Percentiles rank a stretch among this genome's conserved stretches.
Conservation (phyloP, 768 basidiomycete genomes). For the Neoboletus subvelutipes region DNA sequence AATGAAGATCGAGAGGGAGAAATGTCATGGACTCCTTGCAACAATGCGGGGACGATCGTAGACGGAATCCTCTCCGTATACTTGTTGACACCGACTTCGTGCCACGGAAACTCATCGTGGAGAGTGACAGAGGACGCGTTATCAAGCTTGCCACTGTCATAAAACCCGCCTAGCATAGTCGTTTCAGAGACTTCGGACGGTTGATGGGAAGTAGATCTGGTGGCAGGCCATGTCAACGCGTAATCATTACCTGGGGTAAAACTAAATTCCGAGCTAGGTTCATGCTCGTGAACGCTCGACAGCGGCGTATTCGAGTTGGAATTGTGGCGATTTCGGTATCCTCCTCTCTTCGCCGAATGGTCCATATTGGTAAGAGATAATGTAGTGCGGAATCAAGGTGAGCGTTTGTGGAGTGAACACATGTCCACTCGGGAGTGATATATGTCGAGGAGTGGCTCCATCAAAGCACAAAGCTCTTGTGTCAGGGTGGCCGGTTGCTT, state of each 20-base stretch:
- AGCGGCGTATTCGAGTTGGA: neutral
- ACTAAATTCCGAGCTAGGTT: neutral
- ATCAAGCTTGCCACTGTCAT: conserved; percentile 2
- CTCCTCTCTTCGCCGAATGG: neutral
- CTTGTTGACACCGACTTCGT: neutral
- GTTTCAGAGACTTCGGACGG: conserved; percentile 5
- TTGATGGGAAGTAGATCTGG: neutral
- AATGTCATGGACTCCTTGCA: conserved; percentile 8
- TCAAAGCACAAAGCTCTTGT: conserved; percentile 18
- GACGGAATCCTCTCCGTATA: conserved; percentile 11
- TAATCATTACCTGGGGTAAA: neutral
- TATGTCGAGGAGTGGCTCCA: conserved; percentile 10
- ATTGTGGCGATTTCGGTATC: too few relatives aligned
- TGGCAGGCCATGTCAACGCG: neutral
- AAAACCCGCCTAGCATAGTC: neutral
- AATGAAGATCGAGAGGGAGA: neutral
- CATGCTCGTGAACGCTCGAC: neutral
- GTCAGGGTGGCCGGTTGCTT: conserved; percentile 6
- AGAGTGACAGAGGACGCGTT: conserved; percentile 16
- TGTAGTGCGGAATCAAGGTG: conserved; percentile 11
- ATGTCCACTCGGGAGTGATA: neutral
- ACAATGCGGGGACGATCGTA: conserved; percentile 14
- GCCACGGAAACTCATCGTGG: conserved; percentile 9
- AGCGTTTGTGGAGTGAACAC: neutral
- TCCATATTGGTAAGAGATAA: neutral